Base-by-base conservation (phyloP, 176 grass and related monocot species). In the Carex kokanica region DNA sequence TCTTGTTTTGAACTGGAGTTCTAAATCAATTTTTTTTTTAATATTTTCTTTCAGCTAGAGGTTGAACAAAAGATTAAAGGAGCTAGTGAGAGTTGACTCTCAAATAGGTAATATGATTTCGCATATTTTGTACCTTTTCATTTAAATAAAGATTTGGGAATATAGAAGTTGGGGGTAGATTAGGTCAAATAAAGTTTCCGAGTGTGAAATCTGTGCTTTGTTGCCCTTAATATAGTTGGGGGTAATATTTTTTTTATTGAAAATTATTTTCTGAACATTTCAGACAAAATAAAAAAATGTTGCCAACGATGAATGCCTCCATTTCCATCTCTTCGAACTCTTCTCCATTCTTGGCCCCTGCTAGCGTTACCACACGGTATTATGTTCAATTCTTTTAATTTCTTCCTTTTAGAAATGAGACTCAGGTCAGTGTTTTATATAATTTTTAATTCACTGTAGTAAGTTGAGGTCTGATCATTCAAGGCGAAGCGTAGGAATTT, bases 401-500 rank as follows among this genome's bases (percentile, higher is more conserved):
- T 4, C 16, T 58, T 58, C 1, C 55, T n/a, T 58, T 58, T 18
- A n/a, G 55, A 58, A 58, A n/a, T 58, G 15, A 58, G n/a, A 5
- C 55, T 57, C 55, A 18, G 55, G 15, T 59, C 56, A 59, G 16
- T 59, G 56, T 59, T 59, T 59, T 57, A 57, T 59, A 18, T 20
- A 59, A 59, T n/a, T 59, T 59, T 59, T 6, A 1, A 59, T 13
- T 64, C 4, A 2, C 0, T 64, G 61, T 64, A 64, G 61, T 31
- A 69, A 69, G 5, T 40, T 10, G 31, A 69, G 17, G 15, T 16
- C 27, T 68, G 29, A 38, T 68, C 27, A 49, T 86, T 82, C 74
- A 32, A 58, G 62, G n/a, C 36, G 54, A 57, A 81, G 61, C 53
- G 51, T 55, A 31, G 64, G 52, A 8, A 70, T 80, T 65, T 90